These are phyloP conservation scores for Tulasnella sp. DNA, from an alignment of 768 basidiomycete species.

Conservation along the genomic window DNA sequence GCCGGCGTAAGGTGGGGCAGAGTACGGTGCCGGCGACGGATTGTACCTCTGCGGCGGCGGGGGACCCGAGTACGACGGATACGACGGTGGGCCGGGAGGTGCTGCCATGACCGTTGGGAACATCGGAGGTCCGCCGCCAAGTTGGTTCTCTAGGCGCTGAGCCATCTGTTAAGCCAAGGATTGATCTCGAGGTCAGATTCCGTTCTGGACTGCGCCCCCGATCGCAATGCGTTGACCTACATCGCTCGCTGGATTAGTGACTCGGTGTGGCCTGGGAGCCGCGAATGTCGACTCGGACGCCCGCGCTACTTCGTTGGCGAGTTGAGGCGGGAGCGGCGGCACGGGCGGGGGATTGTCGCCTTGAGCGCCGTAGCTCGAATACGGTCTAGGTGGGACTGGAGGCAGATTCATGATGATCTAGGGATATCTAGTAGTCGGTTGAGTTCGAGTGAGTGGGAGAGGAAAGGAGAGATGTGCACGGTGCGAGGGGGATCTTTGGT, in stretches of 20 bases:
- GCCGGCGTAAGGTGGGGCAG: not conserved
- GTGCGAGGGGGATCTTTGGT: no score
- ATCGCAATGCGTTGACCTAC: not conserved
- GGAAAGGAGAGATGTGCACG: not conserved
- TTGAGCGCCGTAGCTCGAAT: not conserved
- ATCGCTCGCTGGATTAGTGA: not conserved
- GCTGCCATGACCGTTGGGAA: not conserved
- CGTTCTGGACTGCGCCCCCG: not conserved
- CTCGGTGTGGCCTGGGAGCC: not conserved
- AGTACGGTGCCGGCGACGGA: not conserved
- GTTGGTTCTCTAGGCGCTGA: not conserved
- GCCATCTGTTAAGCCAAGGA: constrained; percentile 1
- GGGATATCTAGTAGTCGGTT: not conserved
- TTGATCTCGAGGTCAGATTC: not conserved
- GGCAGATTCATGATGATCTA: constrained; percentile 4
- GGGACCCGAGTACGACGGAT: not conserved
- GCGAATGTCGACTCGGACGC: not conserved
- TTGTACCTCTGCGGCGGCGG: not conserved
- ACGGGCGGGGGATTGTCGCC: not conserved
- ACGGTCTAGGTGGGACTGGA: constrained; percentile 4
- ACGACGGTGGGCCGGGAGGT: not conserved
- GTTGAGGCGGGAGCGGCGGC: constrained; percentile 8
- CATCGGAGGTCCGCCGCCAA: not conserved
- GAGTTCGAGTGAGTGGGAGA: not conserved
- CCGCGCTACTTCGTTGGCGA: not conserved